Percentiles rank a stretch among this genome's conserved stretches.
Evolutionary conservation across 768 basidiomycete genomes (phyloP).

Genomic region (Lactarius deliciosus): DNA sequence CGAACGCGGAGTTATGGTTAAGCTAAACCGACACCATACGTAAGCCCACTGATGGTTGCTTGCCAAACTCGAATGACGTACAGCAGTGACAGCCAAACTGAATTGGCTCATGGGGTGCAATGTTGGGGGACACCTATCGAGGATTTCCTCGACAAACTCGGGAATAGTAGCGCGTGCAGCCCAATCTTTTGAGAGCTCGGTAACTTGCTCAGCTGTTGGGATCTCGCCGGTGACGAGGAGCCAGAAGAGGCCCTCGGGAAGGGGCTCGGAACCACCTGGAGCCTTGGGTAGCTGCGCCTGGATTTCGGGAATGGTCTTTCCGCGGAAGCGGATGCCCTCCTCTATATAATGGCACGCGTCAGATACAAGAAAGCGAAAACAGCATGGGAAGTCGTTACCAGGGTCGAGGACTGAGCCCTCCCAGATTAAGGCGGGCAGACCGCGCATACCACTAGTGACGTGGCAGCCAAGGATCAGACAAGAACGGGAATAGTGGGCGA

Average conservation of each 20-base stretch:
- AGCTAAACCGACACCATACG: slow-evolving; percentile 45
- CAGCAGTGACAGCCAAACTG: slow-evolving; percentile 92
- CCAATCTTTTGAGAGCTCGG: slow-evolving; percentile 88
- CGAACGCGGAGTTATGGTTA: slow-evolving; percentile 95
- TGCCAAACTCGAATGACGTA: slow-evolving; percentile 39
- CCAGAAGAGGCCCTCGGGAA: slow-evolving; percentile 96
- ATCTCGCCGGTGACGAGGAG: slow-evolving; percentile 92
- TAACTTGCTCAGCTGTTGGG: slow-evolving; percentile 87
- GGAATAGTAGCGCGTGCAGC: slow-evolving; percentile 90
- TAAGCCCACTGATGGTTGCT: slow-evolving; percentile 16
- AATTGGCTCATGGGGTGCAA: slow-evolving; percentile 99
- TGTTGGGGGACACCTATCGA: slow-evolving; percentile 90
- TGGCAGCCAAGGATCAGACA: slow-evolving; percentile 21
- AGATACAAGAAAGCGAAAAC: slow-evolving; percentile 18
- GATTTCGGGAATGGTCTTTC: slow-evolving; percentile 90
- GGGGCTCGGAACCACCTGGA: slow-evolving; percentile 82
- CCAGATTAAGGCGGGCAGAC: slow-evolving; percentile 94
- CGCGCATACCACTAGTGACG: slow-evolving; percentile 71
- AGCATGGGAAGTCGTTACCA: slow-evolving; percentile 44
- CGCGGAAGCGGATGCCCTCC: slow-evolving; percentile 98
- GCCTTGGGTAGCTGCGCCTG: slow-evolving; percentile 87
- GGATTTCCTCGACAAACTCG: slow-evolving; percentile 93
- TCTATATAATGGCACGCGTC: slow-evolving; percentile 44
- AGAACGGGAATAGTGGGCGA: slow-evolving; percentile 1
- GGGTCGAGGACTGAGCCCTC: slow-evolving; percentile 97